These are phyloP conservation scores for Cercophora newfieldiana DNA, from an alignment of 495 filamentous ascomycete species.

Conservation along the genomic window DNA sequence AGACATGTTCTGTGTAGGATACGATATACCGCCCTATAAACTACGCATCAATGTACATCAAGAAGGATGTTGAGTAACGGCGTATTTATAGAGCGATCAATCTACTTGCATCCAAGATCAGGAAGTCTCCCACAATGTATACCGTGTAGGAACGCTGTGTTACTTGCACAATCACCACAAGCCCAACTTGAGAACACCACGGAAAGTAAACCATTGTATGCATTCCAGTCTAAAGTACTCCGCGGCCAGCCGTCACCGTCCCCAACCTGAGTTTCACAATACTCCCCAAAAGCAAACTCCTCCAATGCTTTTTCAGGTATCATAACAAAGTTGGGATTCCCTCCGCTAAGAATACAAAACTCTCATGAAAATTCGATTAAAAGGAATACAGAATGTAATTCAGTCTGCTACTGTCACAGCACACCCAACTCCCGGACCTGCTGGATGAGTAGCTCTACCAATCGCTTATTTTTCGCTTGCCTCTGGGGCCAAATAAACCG, in stretches of 20 bases:
- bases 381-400: constrained; percentile 21
- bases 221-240: background rate
- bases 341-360: constrained; percentile 19
- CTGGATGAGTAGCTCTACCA: background rate
- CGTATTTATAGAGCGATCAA: background rate
- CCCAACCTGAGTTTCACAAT: background rate
- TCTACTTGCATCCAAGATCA: background rate
- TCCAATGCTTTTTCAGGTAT: constrained; percentile 21
- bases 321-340: constrained; percentile 21
- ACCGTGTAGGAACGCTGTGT: background rate
- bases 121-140: background rate
- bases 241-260: constrained; percentile 4
- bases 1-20: background rate
- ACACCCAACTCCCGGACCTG: background rate
- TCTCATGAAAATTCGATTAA: constrained; percentile 9
- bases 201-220: background rate
- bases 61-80: too few species aligned
- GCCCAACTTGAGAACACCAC: background rate
- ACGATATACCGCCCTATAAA: background rate
- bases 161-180: background rate
- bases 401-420: constrained; percentile 20
- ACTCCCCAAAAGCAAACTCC: constrained; percentile 7
- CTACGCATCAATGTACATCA: too few species aligned
- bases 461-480: background rate
- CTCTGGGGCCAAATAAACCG: background rate